A percentile compares a stretch with the other conserved stretches of the same genome.
phyloP scores from a whole-genome alignment of 1,284 basidiomycete species.

The Prillingera fragicola region DNA sequence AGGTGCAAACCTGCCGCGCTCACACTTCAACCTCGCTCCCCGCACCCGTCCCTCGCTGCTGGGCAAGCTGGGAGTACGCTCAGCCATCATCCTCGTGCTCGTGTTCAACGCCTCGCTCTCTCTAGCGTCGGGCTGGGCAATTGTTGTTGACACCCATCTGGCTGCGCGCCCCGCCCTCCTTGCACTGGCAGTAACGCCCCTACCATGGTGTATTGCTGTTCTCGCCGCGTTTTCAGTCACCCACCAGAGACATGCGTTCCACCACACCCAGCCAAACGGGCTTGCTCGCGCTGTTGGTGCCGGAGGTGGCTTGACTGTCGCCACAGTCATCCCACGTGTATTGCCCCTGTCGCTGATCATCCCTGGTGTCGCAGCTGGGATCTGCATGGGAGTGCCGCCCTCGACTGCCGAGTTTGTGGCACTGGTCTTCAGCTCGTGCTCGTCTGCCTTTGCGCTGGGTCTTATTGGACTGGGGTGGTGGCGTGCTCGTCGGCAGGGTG shows the following conservation, averaged over 20 bases:
- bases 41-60: slow-evolving; percentile 8
- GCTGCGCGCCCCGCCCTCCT: neutral
- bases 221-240: neutral
- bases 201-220: slow-evolving; percentile 1
- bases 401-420: neutral
- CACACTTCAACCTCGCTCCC: slow-evolving; percentile 40
- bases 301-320: slow-evolving; percentile 26
- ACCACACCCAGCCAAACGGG: neutral
- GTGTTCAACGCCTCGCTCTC: slow-evolving; percentile 5
- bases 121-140: slow-evolving; percentile 19
- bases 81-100: slow-evolving; percentile 16
- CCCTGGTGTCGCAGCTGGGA: slow-evolving; percentile 5
- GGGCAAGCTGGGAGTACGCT: slow-evolving; percentile 15
- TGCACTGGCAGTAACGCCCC: slow-evolving; percentile 5
- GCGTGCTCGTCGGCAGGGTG: neutral
- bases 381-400: slow-evolving; percentile 7
- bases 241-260: neutral
- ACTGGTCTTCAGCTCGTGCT: slow-evolving; percentile 11
- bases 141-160: neutral
- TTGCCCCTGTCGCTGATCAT: slow-evolving; percentile 18
- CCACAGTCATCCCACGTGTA: slow-evolving; percentile 25
- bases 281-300: neutral
- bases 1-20: slow-evolving; percentile 34
- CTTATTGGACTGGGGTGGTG: neutral
- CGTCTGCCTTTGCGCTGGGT: neutral